phyloP scores from a whole-genome alignment of 768 basidiomycete genomes.

The Leccinum boreale region DNA sequence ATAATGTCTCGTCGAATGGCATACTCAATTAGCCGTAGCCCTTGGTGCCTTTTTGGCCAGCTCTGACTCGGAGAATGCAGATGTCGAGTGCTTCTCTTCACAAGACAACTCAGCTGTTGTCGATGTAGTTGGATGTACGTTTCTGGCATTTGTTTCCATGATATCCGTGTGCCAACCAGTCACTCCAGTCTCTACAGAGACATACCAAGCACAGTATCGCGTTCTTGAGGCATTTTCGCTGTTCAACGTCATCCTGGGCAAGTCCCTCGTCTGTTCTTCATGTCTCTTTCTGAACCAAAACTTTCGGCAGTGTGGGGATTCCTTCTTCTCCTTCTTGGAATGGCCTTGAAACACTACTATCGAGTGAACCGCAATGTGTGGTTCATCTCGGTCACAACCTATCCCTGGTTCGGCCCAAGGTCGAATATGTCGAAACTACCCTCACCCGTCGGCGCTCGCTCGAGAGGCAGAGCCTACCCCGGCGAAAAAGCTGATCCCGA shows the following conservation, averaged over 20 bases:
- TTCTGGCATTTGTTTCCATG: constrained; percentile 1
- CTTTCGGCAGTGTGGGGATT: constrained; percentile 45
- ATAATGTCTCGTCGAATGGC: background rate
- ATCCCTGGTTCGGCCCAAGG: constrained; percentile 64
- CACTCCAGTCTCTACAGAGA: constrained; percentile 70
- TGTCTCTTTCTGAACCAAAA: constrained; percentile 12
- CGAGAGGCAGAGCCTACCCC: constrained; percentile 31
- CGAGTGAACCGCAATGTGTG: constrained; percentile 53
- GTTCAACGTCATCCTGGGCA: constrained; percentile 71
- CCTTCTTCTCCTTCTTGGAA: constrained; percentile 42
- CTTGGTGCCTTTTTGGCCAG: constrained; percentile 70
- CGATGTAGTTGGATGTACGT: constrained; percentile 65
- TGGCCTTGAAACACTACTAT: constrained; percentile 42
- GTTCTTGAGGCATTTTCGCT: constrained; percentile 79
- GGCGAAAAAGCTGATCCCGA: constrained; percentile 28
- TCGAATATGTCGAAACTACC: constrained; percentile 39
- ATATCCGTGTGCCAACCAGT: constrained; percentile 1
- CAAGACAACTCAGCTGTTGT: constrained; percentile 49
- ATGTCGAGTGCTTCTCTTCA: constrained; percentile 78
- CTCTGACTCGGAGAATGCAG: constrained; percentile 74
- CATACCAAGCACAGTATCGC: constrained; percentile 86
- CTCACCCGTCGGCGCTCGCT: constrained; percentile 37
- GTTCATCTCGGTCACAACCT: constrained; percentile 66
- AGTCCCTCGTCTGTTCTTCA: constrained; percentile 21
- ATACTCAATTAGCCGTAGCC: constrained; percentile 40